Conservation (phyloP, 345 rosid genomes). For the Rhizophora mangle region DNA sequence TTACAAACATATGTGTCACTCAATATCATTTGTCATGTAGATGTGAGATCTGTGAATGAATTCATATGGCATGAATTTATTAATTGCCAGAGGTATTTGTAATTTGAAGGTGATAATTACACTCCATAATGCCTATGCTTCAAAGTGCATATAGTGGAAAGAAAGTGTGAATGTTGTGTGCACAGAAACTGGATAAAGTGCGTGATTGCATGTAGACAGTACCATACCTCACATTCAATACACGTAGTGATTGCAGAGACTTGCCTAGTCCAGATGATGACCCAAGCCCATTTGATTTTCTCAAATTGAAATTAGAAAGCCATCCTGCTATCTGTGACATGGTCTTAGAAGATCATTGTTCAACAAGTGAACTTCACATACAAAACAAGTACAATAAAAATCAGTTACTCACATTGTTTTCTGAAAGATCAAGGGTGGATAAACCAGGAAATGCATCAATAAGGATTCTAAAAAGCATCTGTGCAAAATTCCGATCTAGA, state of each 20-base stretch:
- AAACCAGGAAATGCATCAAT: conserved; percentile 52
- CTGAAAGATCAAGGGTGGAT: conserved; percentile 74
- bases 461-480: conserved; percentile 49
- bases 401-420: conserved; percentile 57
- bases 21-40: too few relatives aligned
- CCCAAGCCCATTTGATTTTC: conserved; percentile 27
- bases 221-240: conserved; percentile 68
- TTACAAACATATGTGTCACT: too few relatives aligned
- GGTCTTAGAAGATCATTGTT: background rate
- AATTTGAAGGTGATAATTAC: too few relatives aligned
- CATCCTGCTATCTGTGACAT: conserved; percentile 68
- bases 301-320: conserved; percentile 59
- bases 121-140: background rate
- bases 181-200: background rate
- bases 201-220: conserved; percentile 2
- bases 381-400: conserved; percentile 7
- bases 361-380: background rate
- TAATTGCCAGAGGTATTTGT: too few relatives aligned
- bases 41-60: too few relatives aligned
- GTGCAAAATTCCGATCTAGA: conserved; percentile 45
- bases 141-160: background rate
- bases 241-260: conserved; percentile 53
- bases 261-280: conserved; percentile 29
- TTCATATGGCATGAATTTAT: too few relatives aligned
- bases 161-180: background rate